A percentile compares a stretch with the other conserved stretches of the same genome.
phyloP scores from a whole-genome alignment of 305 asterid genomes.

The Rubia balearica region DNA sequence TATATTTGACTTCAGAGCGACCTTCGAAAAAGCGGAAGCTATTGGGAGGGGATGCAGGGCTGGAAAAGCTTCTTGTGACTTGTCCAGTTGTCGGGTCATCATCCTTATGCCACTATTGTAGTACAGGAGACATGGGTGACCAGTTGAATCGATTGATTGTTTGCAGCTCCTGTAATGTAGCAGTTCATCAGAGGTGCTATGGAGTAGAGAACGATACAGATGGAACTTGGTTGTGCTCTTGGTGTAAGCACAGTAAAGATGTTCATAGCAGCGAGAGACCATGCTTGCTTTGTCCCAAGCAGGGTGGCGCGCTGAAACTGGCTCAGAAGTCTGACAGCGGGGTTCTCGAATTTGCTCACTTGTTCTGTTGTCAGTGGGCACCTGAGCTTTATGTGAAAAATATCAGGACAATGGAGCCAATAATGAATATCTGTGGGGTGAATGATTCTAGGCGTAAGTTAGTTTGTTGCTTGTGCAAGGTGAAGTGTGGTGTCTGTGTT shows the following conservation, averaged over 20 bases:
- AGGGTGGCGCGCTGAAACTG: slow-evolving; percentile 92
- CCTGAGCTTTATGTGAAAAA: slow-evolving; percentile 89
- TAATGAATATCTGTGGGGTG: slow-evolving; percentile 60
- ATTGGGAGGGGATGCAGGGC: slow-evolving; percentile 85
- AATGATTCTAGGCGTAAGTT: slow-evolving; percentile 65
- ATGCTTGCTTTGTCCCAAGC: slow-evolving; percentile 81
- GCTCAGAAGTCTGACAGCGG: slow-evolving; percentile 38
- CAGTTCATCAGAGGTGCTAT: slow-evolving; percentile 91
- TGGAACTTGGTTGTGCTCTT: slow-evolving; percentile 76
- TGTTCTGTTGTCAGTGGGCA: slow-evolving; percentile 95
- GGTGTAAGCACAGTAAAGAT: slow-evolving; percentile 63
- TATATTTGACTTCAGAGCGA: slow-evolving; percentile 78
- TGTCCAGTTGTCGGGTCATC: slow-evolving; percentile 64
- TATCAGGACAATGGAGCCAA: slow-evolving; percentile 77
- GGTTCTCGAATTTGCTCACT: slow-evolving; percentile 61
- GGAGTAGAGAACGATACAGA: slow-evolving; percentile 83
- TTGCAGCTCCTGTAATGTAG: slow-evolving; percentile 71
- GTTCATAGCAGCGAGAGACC: slow-evolving; percentile 40
- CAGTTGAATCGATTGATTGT: slow-evolving; percentile 64
- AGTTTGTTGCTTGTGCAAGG: slow-evolving; percentile 92
- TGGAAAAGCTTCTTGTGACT: slow-evolving; percentile 81
- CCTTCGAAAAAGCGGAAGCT: slow-evolving; percentile 89
- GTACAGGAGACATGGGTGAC: slow-evolving; percentile 53
- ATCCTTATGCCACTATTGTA: slow-evolving; percentile 78
- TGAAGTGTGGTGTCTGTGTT: slow-evolving; percentile 91